Percentiles rank a stretch among this genome's conserved stretches.
Conservation (phyloP, 495 filamentous ascomycete genomes). For the Aspergillus diversus region DNA sequence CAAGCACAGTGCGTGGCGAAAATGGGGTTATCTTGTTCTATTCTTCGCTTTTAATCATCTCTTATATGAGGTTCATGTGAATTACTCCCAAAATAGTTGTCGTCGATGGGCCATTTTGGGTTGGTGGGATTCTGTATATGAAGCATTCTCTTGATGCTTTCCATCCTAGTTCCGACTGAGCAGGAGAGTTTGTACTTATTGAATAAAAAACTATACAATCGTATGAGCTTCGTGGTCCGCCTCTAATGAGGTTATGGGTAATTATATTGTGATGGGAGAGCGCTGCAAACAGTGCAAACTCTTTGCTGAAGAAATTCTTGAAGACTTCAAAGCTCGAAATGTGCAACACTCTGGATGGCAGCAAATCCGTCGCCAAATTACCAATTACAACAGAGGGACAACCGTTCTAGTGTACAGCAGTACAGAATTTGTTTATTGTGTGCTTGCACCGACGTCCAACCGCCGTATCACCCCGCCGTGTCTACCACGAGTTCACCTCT, state of each 20-base stretch:
- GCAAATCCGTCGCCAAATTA: neutral
- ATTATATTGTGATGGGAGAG: neutral
- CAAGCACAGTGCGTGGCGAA: slow-evolving; percentile 36
- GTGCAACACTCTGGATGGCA: neutral
- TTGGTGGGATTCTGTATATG: slow-evolving; percentile 18
- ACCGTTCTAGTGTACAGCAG: no score
- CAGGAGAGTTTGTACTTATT: slow-evolving; percentile 5
- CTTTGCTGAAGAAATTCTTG: slow-evolving; percentile 39
- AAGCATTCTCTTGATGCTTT: slow-evolving; percentile 8
- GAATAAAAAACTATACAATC: neutral
- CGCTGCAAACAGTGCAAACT: slow-evolving; percentile 21
- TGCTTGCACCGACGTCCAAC: neutral
- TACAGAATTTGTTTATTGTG: neutral
- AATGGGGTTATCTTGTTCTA: slow-evolving; percentile 17
- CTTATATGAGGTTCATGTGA: slow-evolving; percentile 14
- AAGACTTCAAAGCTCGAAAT: slow-evolving; percentile 5
- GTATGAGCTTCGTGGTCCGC: no score
- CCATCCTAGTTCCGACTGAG: neutral
- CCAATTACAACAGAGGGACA: neutral
- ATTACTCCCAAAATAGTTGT: neutral
- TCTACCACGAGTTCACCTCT: neutral
- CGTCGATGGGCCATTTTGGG: slow-evolving; percentile 2
- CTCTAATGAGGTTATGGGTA: no score
- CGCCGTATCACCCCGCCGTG: neutral
- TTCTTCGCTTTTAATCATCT: slow-evolving; percentile 11